phyloP scores from a whole-genome alignment of 1,139 yeast genomes.

The Entelexis paramagnoliae region DNA sequence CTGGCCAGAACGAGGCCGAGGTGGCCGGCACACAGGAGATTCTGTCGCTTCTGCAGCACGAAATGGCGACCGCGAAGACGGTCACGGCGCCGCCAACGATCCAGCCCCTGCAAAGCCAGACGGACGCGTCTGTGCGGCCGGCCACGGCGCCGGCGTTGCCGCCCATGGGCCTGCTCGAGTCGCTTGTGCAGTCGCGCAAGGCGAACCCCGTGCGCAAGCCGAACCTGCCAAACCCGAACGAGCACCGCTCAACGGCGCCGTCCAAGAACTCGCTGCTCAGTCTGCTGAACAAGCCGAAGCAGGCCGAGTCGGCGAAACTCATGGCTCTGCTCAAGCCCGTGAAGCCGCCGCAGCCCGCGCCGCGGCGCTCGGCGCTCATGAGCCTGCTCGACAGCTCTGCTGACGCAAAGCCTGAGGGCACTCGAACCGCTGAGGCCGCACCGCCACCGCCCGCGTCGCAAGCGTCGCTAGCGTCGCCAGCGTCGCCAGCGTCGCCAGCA shows the following conservation, averaged over 20 bases:
- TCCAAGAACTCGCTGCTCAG: conserved; percentile 12
- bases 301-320: conserved; percentile 11
- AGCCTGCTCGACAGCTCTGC: not conserved
- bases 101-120: not conserved
- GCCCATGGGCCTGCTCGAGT: conserved; percentile 27
- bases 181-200: conserved; percentile 26
- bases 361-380: not conserved
- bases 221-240: not conserved
- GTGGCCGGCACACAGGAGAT: conserved; percentile 30
- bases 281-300: conserved; percentile 8
- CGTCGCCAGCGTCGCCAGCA: not conserved
- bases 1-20: not conserved
- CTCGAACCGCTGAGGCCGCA: no score
- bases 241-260: not conserved
- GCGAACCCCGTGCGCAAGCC: conserved; percentile 14
- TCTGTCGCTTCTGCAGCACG: conserved; percentile 27
- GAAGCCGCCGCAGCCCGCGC: not conserved
- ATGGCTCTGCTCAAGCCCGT: conserved; percentile 20
- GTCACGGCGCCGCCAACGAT: conserved; percentile 4
- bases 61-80: conserved; percentile 18
- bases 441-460: no score
- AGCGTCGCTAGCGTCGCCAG: no score
- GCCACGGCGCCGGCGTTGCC: conserved; percentile 27
- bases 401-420: no score
- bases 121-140: not conserved